These are phyloP conservation scores for Lichtheimia ramosa DNA, from an alignment of 371 early-diverging fungal species.

Conservation along the genomic window DNA sequence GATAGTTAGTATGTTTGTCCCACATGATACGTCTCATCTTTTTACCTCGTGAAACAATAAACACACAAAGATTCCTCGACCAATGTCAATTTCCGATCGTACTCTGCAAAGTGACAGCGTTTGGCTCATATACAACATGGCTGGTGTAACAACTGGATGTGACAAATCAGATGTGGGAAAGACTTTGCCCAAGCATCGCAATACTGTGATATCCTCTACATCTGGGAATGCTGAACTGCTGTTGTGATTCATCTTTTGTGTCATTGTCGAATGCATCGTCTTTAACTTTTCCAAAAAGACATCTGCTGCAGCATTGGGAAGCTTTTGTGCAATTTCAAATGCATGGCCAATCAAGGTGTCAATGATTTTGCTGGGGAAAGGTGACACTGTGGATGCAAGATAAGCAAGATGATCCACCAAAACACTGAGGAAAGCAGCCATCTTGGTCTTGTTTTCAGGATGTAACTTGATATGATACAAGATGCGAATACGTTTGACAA, in stretches of 20 bases:
- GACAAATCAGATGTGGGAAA: slow-evolving; percentile 89
- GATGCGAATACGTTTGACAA: slow-evolving; percentile 80
- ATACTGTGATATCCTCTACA: slow-evolving; percentile 57
- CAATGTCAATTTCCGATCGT: slow-evolving; percentile 60
- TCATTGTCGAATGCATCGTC: slow-evolving; percentile 42
- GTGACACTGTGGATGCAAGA: slow-evolving; percentile 46
- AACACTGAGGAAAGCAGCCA: slow-evolving; percentile 58
- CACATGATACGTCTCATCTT: neutral
- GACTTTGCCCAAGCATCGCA: slow-evolving; percentile 66
- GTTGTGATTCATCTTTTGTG: slow-evolving; percentile 33
- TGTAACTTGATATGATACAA: slow-evolving; percentile 80
- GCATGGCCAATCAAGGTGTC: slow-evolving; percentile 56
- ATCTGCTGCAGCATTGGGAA: slow-evolving; percentile 45
- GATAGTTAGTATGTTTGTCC: neutral
- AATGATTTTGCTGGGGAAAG: slow-evolving; percentile 47
- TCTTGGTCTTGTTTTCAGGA: slow-evolving; percentile 74
- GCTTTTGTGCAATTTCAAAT: slow-evolving; percentile 56
- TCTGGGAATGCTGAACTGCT: slow-evolving; percentile 43
- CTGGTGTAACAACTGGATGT: slow-evolving; percentile 88
- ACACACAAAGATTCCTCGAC: slow-evolving; percentile 75
- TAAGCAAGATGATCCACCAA: slow-evolving; percentile 72
- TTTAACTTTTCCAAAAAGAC: slow-evolving; percentile 41
- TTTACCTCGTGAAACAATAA: slow-evolving; percentile 68
- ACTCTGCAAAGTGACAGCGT: slow-evolving; percentile 68
- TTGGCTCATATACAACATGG: slow-evolving; percentile 73